These are phyloP conservation scores for Phytopythium delawarense DNA, from an alignment of 352 stramenopile species.

Conservation along the genomic window DNA sequence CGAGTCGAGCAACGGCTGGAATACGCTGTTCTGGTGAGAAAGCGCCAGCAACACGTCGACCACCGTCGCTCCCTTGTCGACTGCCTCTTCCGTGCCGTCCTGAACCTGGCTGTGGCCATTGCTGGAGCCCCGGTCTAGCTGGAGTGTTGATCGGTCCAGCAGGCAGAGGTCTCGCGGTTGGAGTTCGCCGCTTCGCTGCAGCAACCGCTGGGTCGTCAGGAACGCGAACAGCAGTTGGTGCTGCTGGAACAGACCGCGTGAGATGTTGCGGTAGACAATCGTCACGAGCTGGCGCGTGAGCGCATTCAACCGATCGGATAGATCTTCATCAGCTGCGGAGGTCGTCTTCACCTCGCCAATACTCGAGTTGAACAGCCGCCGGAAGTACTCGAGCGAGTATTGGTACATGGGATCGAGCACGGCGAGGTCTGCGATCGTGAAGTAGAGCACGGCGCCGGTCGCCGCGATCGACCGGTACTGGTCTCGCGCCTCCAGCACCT, in stretches of 20 bases:
- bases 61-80: not conserved
- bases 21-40: constrained; percentile 13
- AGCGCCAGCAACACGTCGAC: constrained; percentile 28
- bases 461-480: constrained; percentile 53
- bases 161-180: constrained; percentile 24
- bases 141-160: constrained; percentile 20
- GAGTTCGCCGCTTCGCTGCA: constrained; percentile 46
- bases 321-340: constrained; percentile 1
- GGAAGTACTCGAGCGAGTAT: constrained; percentile 75
- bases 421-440: constrained; percentile 54
- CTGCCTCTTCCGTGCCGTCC: not conserved
- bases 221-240: constrained; percentile 68
- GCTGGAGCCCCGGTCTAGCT: constrained; percentile 4
- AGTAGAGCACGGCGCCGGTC: constrained; percentile 67
- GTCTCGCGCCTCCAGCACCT: constrained; percentile 59
- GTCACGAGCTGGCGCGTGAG: constrained; percentile 44
- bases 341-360: constrained; percentile 34
- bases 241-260: constrained; percentile 56
- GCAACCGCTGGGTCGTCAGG: constrained; percentile 46
- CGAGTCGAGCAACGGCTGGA: constrained; percentile 28
- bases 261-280: constrained; percentile 69
- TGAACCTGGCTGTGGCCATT: not conserved
- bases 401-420: constrained; percentile 77
- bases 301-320: constrained; percentile 34
- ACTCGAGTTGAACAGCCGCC: constrained; percentile 56